Evolutionary conservation across 1,139 yeast species (phyloP), one percentile per base, ranked within the genome.

Genomic region (Kodamaea alishanica): DNA sequence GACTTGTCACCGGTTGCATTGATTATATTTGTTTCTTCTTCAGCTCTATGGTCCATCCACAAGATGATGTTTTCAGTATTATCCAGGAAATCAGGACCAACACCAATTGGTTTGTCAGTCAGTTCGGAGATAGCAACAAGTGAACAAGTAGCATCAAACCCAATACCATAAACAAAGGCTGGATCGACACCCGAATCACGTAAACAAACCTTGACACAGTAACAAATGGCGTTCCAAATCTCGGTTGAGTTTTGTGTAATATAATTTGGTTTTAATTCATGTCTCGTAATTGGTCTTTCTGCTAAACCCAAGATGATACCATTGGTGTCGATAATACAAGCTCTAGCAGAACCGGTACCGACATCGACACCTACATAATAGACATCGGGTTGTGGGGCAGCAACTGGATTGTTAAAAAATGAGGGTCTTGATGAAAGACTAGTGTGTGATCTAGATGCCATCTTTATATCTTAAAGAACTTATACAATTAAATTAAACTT

Each of bases 21-120:
- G 61, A 92, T 89, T 39, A 70, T 75, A 45, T 78, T 67, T 15
- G 97, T 89, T 60, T 90, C 96, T n/a, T 71, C 70, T n/a, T 73
- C 81, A 1, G 98, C 97, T 49, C 98, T 77, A 63, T 92, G 98
- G 65, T 92, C 98, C 97, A 92, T 90, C 97, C 98, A 92, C 43
- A 92, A 67, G 38, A 92, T 81, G 54, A 92, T 83, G 61, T 92
- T 89, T 57, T 90, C 95, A 47, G 75, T 75, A 30, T 68, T 52
- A 54, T 87, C 81, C 30, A 65, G 49, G 59, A 87, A 92, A 56
- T 90, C 87, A 1, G 98, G 98, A 9, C 98, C 98, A 10, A 90
- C 97, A 0, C 84, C 88, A 33, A 86, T 75, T 3, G 96, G 96
- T 34, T 69, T 60, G 54, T 85, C 89, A 30, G 75, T 68, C 15